Evolutionary conservation across 805 yeast species (phyloP), one percentile per base, ranked within the genome.

Genomic region (Yarrowia hollandica): DNA sequence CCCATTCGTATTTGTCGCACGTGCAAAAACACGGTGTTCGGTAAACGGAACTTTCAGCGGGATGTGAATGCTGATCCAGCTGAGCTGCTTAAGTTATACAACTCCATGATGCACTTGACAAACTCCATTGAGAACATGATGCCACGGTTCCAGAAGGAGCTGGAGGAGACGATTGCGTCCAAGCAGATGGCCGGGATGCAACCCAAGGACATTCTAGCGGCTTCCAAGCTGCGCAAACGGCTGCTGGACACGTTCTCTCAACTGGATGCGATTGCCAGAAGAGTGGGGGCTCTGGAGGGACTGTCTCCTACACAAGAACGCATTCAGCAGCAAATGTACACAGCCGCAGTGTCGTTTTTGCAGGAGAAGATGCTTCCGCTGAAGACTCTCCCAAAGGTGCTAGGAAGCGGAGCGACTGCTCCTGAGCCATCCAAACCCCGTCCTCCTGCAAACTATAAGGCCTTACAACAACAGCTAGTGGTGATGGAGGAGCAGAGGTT

Each of bases 401-500:
- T 79, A 35, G 66, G 65, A 21, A 60, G 55, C 14, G 26, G 46
- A 42, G 60, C 63, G 4, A 50, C 63, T 1, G 26, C 56, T 62
- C 61, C 70, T 72, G 66, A 66, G 9, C 61, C 58, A 65, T 19
- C 59, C 9, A 60, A 60, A 22, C 42, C 48, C 25, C 23, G 35
- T 11, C 37, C 56, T n/a, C 57, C 60, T 19, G 33, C 63, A 11
- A 34, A 42, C 14, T 58, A 48, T 30, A 33, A 35, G 30, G 76
- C 90, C 39, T 77, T 77, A 52, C 72, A 77, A 23, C 92, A 90
- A 64, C 85, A 86, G 63, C 72, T 91, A 60, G 87, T 91, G 86
- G 97, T 92, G 10, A 72, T 90, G 67, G 85, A 85, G 62, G 98
- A 91, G 68, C 98, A 91, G 66, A 77, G 78, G 64, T 91, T 81